Conservation (phyloP, 352 stramenopile species). For the Phytophthora crassamura region DNA sequence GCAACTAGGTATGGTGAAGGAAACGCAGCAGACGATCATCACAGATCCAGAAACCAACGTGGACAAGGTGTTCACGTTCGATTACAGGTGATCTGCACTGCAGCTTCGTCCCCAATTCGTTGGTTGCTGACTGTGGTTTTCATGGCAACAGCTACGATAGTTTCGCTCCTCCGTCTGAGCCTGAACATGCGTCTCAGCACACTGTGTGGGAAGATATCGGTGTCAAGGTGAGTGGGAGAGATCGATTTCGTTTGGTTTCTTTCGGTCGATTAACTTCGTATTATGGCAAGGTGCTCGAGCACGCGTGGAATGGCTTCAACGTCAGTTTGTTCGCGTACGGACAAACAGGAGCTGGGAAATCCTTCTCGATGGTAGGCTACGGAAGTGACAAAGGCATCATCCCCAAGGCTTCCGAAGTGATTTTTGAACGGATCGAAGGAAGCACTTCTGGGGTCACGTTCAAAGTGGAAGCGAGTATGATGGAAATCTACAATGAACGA, state of each 20-base stretch:
- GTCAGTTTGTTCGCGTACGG: slow-evolving; percentile 90
- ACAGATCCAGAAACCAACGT: slow-evolving; percentile 77
- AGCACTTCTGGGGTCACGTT: slow-evolving; percentile 62
- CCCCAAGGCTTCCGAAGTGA: slow-evolving; percentile 79
- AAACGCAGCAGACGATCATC: slow-evolving; percentile 86
- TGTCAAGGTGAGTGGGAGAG: slow-evolving; percentile 52
- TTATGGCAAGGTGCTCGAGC: slow-evolving; percentile 70
- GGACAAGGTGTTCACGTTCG: slow-evolving; percentile 88
- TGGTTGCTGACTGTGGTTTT: not conserved
- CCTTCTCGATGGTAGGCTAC: slow-evolving; percentile 90
- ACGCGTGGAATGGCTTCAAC: slow-evolving; percentile 92
- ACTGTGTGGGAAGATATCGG: slow-evolving; percentile 90
- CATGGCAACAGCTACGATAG: slow-evolving; percentile 78
- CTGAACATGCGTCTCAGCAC: slow-evolving; percentile 75
- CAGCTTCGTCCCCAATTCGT: not conserved
- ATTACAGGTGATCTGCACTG: slow-evolving; percentile 66
- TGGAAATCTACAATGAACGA: slow-evolving; percentile 92
- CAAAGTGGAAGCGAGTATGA: slow-evolving; percentile 90
- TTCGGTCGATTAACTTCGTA: not conserved
- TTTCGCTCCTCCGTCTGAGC: slow-evolving; percentile 61
- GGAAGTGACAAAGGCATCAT: slow-evolving; percentile 86
- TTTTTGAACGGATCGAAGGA: slow-evolving; percentile 80
- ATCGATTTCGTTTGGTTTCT: not conserved
- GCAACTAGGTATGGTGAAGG: slow-evolving; percentile 73
- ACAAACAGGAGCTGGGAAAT: slow-evolving; percentile 86